Evolutionary conservation across 2,329 filamentous ascomycete species (phyloP).

Genomic region (Colletotrichum trifolii): DNA sequence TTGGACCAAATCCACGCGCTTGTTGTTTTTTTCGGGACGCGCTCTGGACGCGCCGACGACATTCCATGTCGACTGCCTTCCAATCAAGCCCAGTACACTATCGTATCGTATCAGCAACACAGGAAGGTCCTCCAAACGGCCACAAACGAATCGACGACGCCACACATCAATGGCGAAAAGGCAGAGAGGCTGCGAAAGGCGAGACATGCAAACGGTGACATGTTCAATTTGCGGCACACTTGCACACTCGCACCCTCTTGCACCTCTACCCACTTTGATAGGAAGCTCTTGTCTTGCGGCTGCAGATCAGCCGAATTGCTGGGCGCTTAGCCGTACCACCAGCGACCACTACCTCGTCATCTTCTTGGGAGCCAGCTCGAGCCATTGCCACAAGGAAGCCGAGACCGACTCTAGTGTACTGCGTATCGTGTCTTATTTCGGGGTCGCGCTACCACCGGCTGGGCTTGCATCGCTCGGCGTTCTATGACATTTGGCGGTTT

Average conservation of each 20-base stretch:
- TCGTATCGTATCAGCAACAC: conserved; percentile 2
- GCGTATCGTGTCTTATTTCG: conserved; percentile 11
- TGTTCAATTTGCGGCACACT: conserved; percentile 1
- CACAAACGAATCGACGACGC: conserved; percentile 11
- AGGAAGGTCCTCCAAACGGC: conserved; percentile 22
- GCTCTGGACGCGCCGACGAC: conserved; percentile 31
- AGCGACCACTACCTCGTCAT: conserved; percentile 12
- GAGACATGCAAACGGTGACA: conserved; percentile 25
- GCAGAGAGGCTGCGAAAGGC: conserved; percentile 2
- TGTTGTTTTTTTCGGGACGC: conserved; percentile 35
- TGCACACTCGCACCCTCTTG: neutral
- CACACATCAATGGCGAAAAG: conserved; percentile 3
- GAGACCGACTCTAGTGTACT: neutral
- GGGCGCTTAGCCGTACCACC: conserved; percentile 31
- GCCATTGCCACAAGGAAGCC: conserved; percentile 25
- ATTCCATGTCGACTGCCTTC: conserved; percentile 24
- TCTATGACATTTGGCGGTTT: conserved; percentile 31
- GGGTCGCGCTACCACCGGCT: conserved; percentile 7
- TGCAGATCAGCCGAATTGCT: conserved; percentile 28
- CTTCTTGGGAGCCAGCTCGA: conserved; percentile 3
- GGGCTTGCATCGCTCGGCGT: conserved; percentile 12
- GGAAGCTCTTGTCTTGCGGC: conserved; percentile 21
- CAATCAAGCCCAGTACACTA: conserved; percentile 21
- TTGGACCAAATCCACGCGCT: conserved; percentile 27
- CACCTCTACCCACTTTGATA: conserved; percentile 3